Percentiles rank a stretch among this genome's conserved stretches.
Conservation (phyloP, 768 basidiomycete species). For the Lenzites betulinus region DNA sequence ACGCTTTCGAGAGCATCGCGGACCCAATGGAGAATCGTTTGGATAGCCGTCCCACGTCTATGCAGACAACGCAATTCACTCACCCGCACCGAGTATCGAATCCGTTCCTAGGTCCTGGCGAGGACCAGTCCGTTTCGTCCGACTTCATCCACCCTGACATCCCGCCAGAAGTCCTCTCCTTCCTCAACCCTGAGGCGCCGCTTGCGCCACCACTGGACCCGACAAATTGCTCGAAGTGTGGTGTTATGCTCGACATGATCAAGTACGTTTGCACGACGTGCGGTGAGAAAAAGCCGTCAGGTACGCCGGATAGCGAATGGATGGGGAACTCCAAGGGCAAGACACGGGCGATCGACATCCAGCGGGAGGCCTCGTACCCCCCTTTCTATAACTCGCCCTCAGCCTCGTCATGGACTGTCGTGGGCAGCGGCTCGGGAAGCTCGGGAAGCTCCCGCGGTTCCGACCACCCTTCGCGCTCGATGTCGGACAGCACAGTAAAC, state of each 20-base stretch:
- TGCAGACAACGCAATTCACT: constrained; percentile 42
- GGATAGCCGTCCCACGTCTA: constrained; percentile 60
- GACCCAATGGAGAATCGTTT: constrained; percentile 24
- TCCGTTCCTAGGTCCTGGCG: constrained; percentile 17
- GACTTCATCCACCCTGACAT: constrained; percentile 40
- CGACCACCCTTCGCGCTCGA: constrained; percentile 12
- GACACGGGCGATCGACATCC: constrained; percentile 39
- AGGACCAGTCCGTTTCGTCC: constrained; percentile 21
- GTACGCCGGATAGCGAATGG: constrained; percentile 20
- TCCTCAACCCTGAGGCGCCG: constrained; percentile 48
- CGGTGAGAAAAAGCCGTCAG: constrained; percentile 66
- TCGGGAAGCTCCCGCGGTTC: constrained; percentile 13
- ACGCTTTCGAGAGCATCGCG: constrained; percentile 10
- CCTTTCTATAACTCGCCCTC: constrained; percentile 19
- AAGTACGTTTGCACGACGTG: constrained; percentile 90
- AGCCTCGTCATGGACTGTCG: constrained; percentile 29
- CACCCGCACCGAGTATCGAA: constrained; percentile 24
- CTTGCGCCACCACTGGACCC: constrained; percentile 63
- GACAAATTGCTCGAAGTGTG: constrained; percentile 85
- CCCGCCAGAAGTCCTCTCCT: constrained; percentile 51
- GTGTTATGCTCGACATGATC: constrained; percentile 70
- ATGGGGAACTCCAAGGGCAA: constrained; percentile 48
- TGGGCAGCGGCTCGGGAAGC: constrained; percentile 17
- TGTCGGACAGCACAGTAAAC: constrained; percentile 15
- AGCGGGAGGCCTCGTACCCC: constrained; percentile 24